Percentiles rank a stretch among this genome's conserved stretches.
These are phyloP conservation scores for Nepenthes mirabilis DNA, from an alignment of 148 eudicot genomes.

Conservation along the genomic window DNA sequence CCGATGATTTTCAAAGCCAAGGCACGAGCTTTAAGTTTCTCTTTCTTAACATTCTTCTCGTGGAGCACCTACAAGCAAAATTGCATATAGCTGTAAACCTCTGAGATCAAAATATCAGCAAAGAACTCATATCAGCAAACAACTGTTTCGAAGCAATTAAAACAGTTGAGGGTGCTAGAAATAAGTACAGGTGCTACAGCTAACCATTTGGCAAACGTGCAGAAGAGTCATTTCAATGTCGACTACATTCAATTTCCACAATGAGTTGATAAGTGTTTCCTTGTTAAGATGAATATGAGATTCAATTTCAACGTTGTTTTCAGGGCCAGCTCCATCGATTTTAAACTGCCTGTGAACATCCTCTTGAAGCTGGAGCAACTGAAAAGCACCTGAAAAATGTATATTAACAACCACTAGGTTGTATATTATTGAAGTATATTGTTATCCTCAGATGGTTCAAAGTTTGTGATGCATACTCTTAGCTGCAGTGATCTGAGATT, in stretches of 20 bases:
- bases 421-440: slow-evolving; percentile 1
- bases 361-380: slow-evolving; percentile 89
- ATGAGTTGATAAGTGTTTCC: slow-evolving; percentile 71
- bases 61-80: slow-evolving; percentile 53
- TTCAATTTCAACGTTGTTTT: slow-evolving; percentile 54
- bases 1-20: slow-evolving; percentile 64
- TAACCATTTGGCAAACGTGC: slow-evolving; percentile 90
- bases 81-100: background rate
- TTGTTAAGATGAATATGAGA: slow-evolving; percentile 56
- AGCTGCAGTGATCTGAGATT: slow-evolving; percentile 87
- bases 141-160: background rate
- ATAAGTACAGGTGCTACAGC: background rate
- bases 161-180: too few relatives aligned
- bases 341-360: slow-evolving; percentile 50
- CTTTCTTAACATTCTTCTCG: slow-evolving; percentile 61
- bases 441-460: background rate
- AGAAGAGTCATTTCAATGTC: slow-evolving; percentile 86
- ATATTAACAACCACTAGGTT: background rate
- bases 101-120: background rate
- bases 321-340: slow-evolving; percentile 54
- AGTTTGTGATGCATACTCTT: slow-evolving; percentile 36
- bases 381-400: slow-evolving; percentile 56
- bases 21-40: slow-evolving; percentile 74
- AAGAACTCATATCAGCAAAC: background rate
- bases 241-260: slow-evolving; percentile 95